phyloP scores from a whole-genome alignment of 2,329 filamentous ascomycete species.

The Penicillium sp. region DNA sequence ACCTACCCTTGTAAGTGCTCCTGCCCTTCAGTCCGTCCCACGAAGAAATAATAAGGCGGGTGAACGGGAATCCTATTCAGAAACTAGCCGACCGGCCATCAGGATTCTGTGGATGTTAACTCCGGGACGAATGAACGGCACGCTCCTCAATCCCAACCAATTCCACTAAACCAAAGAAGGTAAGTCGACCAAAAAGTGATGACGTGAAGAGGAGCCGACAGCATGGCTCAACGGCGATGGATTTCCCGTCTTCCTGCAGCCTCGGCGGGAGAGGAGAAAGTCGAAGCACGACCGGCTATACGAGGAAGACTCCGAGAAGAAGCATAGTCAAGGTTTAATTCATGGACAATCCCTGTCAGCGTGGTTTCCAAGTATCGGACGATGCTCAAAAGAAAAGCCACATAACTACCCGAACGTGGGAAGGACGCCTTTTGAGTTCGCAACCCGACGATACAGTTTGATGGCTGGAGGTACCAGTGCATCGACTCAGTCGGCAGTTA shows the following conservation, averaged over 20 bases:
- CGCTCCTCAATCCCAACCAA: not conserved
- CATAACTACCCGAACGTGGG: not conserved
- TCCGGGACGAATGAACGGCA: constrained; percentile 4
- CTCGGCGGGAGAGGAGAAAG: not conserved
- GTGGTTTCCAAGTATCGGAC: constrained; percentile 1
- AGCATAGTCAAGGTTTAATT: not conserved
- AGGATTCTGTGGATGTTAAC: constrained; percentile 9
- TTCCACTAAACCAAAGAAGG: not conserved
- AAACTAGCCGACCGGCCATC: constrained; percentile 6
- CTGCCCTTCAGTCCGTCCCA: not conserved
- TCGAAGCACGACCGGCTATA: not conserved
- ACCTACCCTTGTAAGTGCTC: not conserved
- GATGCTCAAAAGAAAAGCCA: not conserved
- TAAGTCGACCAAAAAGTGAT: constrained; percentile 2
- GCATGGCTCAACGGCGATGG: constrained; percentile 6
- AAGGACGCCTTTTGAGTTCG: not conserved
- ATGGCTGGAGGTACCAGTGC: not conserved
- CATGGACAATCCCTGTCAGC: not conserved
- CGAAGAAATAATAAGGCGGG: not conserved
- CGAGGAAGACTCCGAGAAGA: constrained; percentile 1
- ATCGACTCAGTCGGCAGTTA: not conserved
- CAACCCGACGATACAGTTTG: not conserved
- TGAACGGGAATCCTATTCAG: not conserved
- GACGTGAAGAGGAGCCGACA: not conserved
- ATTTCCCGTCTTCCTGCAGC: not conserved